A percentile compares a stretch with the other conserved stretches of the same genome.
Evolutionary conservation across 495 filamentous ascomycete species (phyloP).

Genomic region (Aspergillus bridgeri): DNA sequence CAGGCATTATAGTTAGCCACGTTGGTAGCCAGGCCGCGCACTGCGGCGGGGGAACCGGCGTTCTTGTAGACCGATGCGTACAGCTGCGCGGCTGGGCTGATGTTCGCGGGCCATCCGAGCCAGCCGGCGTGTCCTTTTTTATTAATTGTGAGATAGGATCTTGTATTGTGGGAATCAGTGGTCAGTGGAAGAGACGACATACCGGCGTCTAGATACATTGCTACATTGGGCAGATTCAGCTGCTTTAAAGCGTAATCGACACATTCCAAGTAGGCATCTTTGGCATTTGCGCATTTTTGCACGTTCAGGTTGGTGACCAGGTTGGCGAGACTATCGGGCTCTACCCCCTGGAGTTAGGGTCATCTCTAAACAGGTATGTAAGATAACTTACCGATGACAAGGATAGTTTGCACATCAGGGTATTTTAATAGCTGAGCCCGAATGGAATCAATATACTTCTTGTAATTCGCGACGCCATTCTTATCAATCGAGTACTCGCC

Average conservation of each 20-base stretch:
- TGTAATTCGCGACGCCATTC: slow-evolving; percentile 56
- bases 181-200: slow-evolving; percentile 3
- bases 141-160: too few relatives aligned
- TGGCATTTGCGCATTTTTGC: slow-evolving; percentile 59
- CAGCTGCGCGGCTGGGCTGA: slow-evolving; percentile 66
- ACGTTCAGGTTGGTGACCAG: slow-evolving; percentile 70
- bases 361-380: slow-evolving; percentile 19
- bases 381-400: slow-evolving; percentile 55
- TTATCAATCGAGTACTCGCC: slow-evolving; percentile 67
- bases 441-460: slow-evolving; percentile 66
- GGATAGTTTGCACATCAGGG: slow-evolving; percentile 29
- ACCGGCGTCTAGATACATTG: slow-evolving; percentile 81
- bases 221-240: slow-evolving; percentile 72
- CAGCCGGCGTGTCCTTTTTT: slow-evolving; percentile 54
- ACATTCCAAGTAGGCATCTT: slow-evolving; percentile 62
- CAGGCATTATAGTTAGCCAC: slow-evolving; percentile 75
- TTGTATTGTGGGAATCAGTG: too few relatives aligned
- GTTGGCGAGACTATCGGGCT: slow-evolving; percentile 80
- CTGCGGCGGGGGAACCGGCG: slow-evolving; percentile 60
- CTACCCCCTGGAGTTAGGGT: slow-evolving; percentile 19
- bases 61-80: slow-evolving; percentile 63
- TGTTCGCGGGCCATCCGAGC: slow-evolving; percentile 79
- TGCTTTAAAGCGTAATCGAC: slow-evolving; percentile 67
- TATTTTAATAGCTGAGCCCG: slow-evolving; percentile 22
- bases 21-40: slow-evolving; percentile 75